These are phyloP conservation scores for Vaccinium corymbosum DNA, from an alignment of 148 eudicot genomes.

Conservation along the genomic window DNA sequence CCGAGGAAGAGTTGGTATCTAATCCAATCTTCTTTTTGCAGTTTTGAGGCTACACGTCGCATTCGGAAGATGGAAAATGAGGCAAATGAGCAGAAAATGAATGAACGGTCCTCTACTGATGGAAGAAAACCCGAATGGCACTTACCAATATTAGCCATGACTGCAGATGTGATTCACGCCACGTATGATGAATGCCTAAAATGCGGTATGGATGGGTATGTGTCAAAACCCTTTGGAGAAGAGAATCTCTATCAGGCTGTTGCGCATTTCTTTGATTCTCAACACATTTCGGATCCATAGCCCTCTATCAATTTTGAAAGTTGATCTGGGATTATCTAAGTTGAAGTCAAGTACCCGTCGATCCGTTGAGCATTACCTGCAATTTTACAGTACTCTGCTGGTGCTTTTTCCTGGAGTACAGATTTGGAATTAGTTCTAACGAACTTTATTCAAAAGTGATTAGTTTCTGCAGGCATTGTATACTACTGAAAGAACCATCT, in stretches of 20 bases:
- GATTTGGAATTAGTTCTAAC: conserved; percentile 11
- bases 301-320: not conserved
- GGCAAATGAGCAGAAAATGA: conserved; percentile 27
- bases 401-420: not conserved
- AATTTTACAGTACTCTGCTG: conserved; percentile 25
- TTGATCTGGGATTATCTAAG: not conserved
- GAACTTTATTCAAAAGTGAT: conserved; percentile 1
- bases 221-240: conserved; percentile 65
- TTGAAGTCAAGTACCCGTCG: not conserved
- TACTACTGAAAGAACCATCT: not conserved
- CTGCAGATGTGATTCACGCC: conserved; percentile 73
- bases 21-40: conserved; percentile 19
- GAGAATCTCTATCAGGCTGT: conserved; percentile 63
- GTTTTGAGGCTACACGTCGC: conserved; percentile 61
- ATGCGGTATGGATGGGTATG: conserved; percentile 77
- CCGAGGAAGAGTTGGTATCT: not conserved
- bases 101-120: conserved; percentile 11
- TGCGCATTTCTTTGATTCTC: conserved; percentile 49
- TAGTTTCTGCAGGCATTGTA: conserved; percentile 7
- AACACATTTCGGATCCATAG: conserved; percentile 20
- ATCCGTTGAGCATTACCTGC: conserved; percentile 12
- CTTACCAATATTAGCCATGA: conserved; percentile 68
- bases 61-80: conserved; percentile 50
- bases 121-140: conserved; percentile 33
- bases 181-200: conserved; percentile 54